These are phyloP conservation scores for Barbarea vulgaris DNA, from an alignment of 345 rosid genomes.

Conservation along the genomic window DNA sequence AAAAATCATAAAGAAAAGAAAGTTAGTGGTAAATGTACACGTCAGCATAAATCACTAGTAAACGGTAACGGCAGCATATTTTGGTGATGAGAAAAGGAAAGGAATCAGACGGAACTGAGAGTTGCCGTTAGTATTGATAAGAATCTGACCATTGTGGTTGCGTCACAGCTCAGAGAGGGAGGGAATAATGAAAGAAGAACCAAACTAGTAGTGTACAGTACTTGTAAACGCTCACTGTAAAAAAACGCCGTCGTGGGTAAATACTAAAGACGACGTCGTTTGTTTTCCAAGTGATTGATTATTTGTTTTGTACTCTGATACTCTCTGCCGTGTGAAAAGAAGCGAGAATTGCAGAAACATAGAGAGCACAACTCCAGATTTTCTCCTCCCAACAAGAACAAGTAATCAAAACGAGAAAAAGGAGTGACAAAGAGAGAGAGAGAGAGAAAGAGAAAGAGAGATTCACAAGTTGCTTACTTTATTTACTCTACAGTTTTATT, in stretches of 20 bases:
- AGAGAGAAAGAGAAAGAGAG: background rate
- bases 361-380: constrained; percentile 26
- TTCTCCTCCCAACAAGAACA: constrained; percentile 40
- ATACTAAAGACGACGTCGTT: constrained; percentile 16
- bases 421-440: background rate
- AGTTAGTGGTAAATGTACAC: constrained; percentile 24
- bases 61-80: constrained; percentile 6
- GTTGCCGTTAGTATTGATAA: constrained; percentile 22
- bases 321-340: constrained; percentile 36
- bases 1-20: background rate
- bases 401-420: background rate
- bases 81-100: background rate
- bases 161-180: constrained; percentile 36
- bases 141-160: constrained; percentile 24
- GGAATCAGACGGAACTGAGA: constrained; percentile 35
- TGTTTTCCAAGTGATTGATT: constrained; percentile 4
- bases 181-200: constrained; percentile 15
- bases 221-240: constrained; percentile 15
- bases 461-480: constrained; percentile 6
- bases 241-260: constrained; percentile 14
- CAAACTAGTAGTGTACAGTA: constrained; percentile 8
- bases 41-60: constrained; percentile 16
- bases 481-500: background rate
- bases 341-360: constrained; percentile 22
- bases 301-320: background rate